Conservation (phyloP, 148 eudicot genomes). For the Silene conica region DNA sequence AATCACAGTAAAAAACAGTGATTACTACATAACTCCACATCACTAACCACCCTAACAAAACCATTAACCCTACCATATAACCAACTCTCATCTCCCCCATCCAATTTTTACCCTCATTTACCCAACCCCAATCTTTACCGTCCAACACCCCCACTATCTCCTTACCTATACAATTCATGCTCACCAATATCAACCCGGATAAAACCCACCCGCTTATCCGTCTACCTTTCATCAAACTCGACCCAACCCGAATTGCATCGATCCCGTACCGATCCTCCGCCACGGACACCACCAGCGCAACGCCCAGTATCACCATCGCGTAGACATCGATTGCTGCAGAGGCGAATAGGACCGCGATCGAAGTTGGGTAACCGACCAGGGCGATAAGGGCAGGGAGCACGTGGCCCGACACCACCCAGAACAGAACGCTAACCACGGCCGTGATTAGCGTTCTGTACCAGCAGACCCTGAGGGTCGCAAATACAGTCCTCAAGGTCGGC, state of each 20-base stretch:
- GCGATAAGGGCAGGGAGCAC: not conserved
- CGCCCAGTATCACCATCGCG: not conserved
- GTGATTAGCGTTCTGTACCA: constrained; percentile 8
- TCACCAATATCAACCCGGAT: constrained; percentile 5
- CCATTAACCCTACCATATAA: constrained; percentile 21
- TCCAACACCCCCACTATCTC: constrained; percentile 22
- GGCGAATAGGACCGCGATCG: not conserved
- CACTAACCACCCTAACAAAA: constrained; percentile 28
- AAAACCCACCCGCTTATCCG: constrained; percentile 34
- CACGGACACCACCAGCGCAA: constrained; percentile 35
- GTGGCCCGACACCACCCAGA: not conserved
- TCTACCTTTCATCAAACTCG: constrained; percentile 36
- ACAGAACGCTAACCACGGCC: not conserved
- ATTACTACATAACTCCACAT: constrained; percentile 34
- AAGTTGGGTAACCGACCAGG: not conserved
- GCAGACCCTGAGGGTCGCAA: constrained; percentile 5
- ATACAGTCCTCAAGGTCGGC: not conserved
- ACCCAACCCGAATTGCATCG: constrained; percentile 32
- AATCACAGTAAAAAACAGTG: constrained; percentile 31
- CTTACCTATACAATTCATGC: constrained; percentile 15
- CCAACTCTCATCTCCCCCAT: constrained; percentile 27
- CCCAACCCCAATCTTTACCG: constrained; percentile 21
- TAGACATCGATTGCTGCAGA: constrained; percentile 8
- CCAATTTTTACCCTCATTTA: constrained; percentile 13
- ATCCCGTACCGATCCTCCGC: constrained; percentile 35